Evolutionary conservation across 192 early-diverging fungal genomes (phyloP), one percentile per base, ranked within the genome.

Genomic region (Gorgonomyces haynaldii): DNA sequence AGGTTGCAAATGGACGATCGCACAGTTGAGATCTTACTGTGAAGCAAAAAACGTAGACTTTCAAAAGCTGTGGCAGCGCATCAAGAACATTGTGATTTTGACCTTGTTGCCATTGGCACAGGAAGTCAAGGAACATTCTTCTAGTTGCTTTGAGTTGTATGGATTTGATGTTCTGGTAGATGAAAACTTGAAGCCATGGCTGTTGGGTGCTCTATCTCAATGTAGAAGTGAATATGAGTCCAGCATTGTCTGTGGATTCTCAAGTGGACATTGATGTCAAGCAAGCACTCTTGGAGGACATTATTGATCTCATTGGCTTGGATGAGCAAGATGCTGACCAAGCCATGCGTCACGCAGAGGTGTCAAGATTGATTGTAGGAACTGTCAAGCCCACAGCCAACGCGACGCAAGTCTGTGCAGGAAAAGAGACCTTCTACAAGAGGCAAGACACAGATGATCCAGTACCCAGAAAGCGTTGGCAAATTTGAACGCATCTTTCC

Each of bases 91-190:
- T 0, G 60, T 66, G 13, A 52, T 70, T 8, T 19, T 58, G 5
- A 66, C 68, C 5, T 26, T 70, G 38, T 36, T 66, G 3, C 68
- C 63, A 0, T 32, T 70, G 4, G 54, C 60, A 1, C 35, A 42
- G 25, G 57, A 66, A 32, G 42, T 64, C 4, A 42, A 40, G 15
- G 2, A n/a, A 10, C 22, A 29, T 1, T 29, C 50, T 2, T 39
- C 48, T 10, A 46, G 58, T 2, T 70, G 68, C 42, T 70, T 70
- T 61, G 68, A 70, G 50, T 30, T 70, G 28, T 70, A 66, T 50
- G 68, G 68, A 17, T 70, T 70, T 61, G 68, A 71, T 52, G 45
- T 72, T 24, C 20, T 72, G 24, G 39, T 72, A n/a, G 69, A 72
- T 38, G 38, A 50, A 3, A 8, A 29, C 1, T 7, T 64, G 38